Conservation (phyloP, 1,284 basidiomycete species). For the Ceratobasidium sp. region DNA sequence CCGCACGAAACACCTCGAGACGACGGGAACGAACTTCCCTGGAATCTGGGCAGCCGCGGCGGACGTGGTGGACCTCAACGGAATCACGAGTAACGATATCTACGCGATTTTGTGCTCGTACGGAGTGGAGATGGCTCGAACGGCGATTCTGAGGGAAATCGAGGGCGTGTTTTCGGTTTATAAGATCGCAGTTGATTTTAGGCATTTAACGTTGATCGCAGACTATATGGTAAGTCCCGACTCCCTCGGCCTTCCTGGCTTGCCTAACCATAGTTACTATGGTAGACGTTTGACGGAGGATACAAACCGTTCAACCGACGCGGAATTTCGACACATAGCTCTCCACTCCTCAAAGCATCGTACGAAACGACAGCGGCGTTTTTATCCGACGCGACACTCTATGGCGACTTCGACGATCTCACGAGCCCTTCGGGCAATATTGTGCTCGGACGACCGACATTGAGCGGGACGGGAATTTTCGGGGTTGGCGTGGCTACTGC, state of each 20-base stretch:
- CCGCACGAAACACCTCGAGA: slow-evolving; percentile 69
- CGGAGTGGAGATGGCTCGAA: slow-evolving; percentile 97
- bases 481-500: slow-evolving; percentile 27
- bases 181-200: slow-evolving; percentile 94
- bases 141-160: slow-evolving; percentile 92
- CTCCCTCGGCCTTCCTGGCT: slow-evolving; percentile 23
- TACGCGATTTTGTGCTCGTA: slow-evolving; percentile 93
- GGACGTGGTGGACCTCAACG: slow-evolving; percentile 83
- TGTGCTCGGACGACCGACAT: slow-evolving; percentile 87
- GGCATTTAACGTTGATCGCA: slow-evolving; percentile 97
- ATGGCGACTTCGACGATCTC: slow-evolving; percentile 95
- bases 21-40: slow-evolving; percentile 92
- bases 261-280: slow-evolving; percentile 9
- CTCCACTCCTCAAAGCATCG: slow-evolving; percentile 95
- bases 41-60: slow-evolving; percentile 92
- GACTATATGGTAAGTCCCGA: slow-evolving; percentile 91
- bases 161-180: slow-evolving; percentile 95
- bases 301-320: slow-evolving; percentile 99
- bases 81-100: slow-evolving; percentile 95
- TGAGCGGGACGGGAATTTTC: slow-evolving; percentile 90
- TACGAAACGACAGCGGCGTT: slow-evolving; percentile 98
- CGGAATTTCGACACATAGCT: slow-evolving; percentile 91
- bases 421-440: slow-evolving; percentile 91
- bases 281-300: slow-evolving; percentile 96
- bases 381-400: slow-evolving; percentile 92